Percentiles rank a stretch among this genome's conserved stretches.
Evolutionary conservation across 2,329 filamentous ascomycete species (phyloP).

Genomic region (Paramyrothecium roridum): DNA sequence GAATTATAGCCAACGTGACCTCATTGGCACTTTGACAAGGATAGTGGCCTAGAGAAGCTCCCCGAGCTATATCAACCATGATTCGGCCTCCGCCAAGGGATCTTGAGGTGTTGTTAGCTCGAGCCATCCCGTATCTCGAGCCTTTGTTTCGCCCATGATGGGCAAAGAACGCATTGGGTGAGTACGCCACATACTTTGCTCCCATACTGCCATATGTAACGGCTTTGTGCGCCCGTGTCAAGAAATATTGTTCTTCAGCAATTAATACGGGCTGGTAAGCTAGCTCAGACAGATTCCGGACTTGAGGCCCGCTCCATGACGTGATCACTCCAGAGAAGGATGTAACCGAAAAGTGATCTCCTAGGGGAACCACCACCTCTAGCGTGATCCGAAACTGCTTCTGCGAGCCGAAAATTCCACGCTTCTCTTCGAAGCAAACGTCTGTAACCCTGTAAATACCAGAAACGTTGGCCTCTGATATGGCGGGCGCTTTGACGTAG

Average conservation of each 20-base stretch:
- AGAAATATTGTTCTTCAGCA: background rate
- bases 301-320: conserved; percentile 2
- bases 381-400: conserved; percentile 4
- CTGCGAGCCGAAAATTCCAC: conserved; percentile 4
- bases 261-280: conserved; percentile 2
- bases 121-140: background rate
- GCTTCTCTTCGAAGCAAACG: conserved; percentile 4
- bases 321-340: conserved; percentile 4
- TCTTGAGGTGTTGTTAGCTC: background rate
- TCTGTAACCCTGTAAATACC: conserved; percentile 2
- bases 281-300: conserved; percentile 1
- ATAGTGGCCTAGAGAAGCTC: conserved; percentile 4
- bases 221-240: background rate
- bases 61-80: conserved; percentile 6
- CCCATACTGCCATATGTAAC: conserved; percentile 1
- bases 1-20: conserved; percentile 3
- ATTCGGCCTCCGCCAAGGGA: conserved; percentile 2
- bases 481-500: conserved; percentile 2
- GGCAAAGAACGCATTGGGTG: conserved; percentile 4
- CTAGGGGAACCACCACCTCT: conserved; percentile 2
- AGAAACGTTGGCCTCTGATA: background rate
- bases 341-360: conserved; percentile 5
- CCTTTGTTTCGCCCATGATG: conserved; percentile 1
- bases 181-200: conserved; percentile 6
- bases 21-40: conserved; percentile 6